Evolutionary conservation across 2,329 filamentous ascomycete species (phyloP), one percentile per base, ranked within the genome.

Genomic region (Pseudocercospora cruenta): DNA sequence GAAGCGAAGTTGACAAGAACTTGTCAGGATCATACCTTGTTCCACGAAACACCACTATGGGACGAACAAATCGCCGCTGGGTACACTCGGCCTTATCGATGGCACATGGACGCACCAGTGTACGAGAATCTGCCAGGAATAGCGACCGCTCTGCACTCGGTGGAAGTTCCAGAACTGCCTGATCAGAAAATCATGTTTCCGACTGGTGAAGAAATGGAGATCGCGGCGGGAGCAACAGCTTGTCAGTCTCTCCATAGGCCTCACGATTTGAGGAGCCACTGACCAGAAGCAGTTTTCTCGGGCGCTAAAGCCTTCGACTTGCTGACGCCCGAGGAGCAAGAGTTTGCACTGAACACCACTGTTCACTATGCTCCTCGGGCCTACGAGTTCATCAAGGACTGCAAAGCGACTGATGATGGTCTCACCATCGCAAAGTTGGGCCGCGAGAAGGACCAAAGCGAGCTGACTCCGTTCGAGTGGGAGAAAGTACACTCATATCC

Each of bases 91-190:
- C 71, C 71, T 2, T 76, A 75, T 63, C 60, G 74, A 21, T 77
- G 74, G 75, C 74, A 77, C 62, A 73, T 74, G 70, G 73, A 77
- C 64, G 68, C 71, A n/a, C 73, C 73, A 4, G 39, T 73, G 26
- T 75, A 77, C 60, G 73, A 75, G 21, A 69, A 36, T n/a, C 57
- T 75, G 19, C 75, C 75, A 9, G 74, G 75, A n/a, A 64, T 73
- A 28, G 74, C 71, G 1, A 77, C 74, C 0, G 57, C 71, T 1
- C 64, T 77, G 43, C 73, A 72, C 54, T 65, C 65, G 6, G 49
- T 75, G 3, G 64, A 68, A 26, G 67, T 70, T 5, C 73, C 74
- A 22, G 62, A 71, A 4, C 21, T 72, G 2, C 72, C 67, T 3
- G 68, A 73, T 31, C 73, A 75, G 55, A 71, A 71, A 39, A 55